Base-by-base conservation (phyloP, 352 stramenopile species). In the Lagenidium giganteum region DNA sequence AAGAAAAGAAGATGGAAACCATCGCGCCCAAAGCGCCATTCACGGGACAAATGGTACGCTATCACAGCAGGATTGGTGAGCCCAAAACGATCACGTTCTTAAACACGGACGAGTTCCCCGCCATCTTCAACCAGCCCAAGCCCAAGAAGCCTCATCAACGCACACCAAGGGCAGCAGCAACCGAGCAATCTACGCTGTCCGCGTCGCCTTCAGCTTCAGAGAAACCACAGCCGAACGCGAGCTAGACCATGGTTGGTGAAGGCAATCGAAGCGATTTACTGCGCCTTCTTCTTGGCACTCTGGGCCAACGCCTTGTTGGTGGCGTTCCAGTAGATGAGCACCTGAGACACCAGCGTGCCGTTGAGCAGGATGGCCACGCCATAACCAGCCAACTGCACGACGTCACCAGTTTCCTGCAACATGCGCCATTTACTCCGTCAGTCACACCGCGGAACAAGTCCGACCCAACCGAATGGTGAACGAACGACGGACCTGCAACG, bases 51-150 rank as follows among this genome's bases (percentile, higher is more conserved):
- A 79, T 85, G 51, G 67, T 93, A 29, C 58, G 78, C 24, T 84
- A 81, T 36, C 63, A 83, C 49, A 93, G 81, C 36, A 65, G 64
- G 12, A 45, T 89, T 2, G 71, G 67, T 14, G 47, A 53, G 18
- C 73, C 71, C 8, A 89, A 89, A 54, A 85, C 71, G 16, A 88
- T 93, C 50, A 93, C 77, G 40, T 93, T 93, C 33, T 42, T 93
- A 11, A 90, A 93, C 29, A 63, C 76, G 14, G 28, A 56, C 17
- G 61, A 68, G n/a, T 89, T 77, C 30, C 81, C 81, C 5, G 25
- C 59, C 6, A 69, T 93, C 22, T 90, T 93, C 39, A 68, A 76
- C 22, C 76, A 85, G 43, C 43, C 54, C 5, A 70, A 73, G 45
- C 65, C 74, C 0, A 78, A 71, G 41, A 87, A 86, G 46, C 57